These are phyloP conservation scores for Anacardium occidentale DNA, from an alignment of 345 rosid species.

Conservation along the genomic window DNA sequence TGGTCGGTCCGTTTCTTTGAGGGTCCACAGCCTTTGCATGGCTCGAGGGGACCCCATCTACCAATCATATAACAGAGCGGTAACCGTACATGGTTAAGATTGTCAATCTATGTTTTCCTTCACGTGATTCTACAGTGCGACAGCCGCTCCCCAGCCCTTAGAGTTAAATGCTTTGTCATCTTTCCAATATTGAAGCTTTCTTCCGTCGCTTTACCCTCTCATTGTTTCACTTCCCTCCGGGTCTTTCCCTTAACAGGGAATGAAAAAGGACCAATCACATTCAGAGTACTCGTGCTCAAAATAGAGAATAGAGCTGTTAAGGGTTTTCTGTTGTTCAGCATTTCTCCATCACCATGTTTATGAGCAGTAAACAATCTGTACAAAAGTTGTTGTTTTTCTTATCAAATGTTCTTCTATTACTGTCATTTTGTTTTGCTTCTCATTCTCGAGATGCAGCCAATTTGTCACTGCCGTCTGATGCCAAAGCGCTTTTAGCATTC, in stretches of 20 bases:
- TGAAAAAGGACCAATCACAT: conserved; percentile 10
- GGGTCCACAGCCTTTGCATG: not conserved
- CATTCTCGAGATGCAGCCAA: conserved; percentile 17
- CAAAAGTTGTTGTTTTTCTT: conserved; percentile 12
- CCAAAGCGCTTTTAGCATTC: conserved; percentile 61
- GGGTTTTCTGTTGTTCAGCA: conserved; percentile 15
- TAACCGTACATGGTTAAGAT: conserved; percentile 8
- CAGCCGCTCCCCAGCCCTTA: conserved; percentile 40
- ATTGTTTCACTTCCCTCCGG: not conserved
- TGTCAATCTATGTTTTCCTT: conserved; percentile 25
- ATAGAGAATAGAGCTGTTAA: not conserved
- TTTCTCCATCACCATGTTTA: conserved; percentile 26
- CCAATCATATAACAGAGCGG: not conserved
- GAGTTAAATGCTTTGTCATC: conserved; percentile 42
- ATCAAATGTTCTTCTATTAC: conserved; percentile 19
- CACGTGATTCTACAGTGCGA: conserved; percentile 74
- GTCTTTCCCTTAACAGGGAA: not conserved
- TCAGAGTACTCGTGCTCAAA: not conserved
- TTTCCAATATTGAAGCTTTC: conserved; percentile 26
- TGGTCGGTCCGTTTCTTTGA: no score
- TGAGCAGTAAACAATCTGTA: conserved; percentile 21
- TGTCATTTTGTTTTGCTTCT: conserved; percentile 19
- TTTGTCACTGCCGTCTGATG: conserved; percentile 40
- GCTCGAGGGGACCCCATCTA: not conserved
- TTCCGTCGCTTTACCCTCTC: conserved; percentile 18